Base-by-base conservation (phyloP, 2,329 filamentous ascomycete species). In the Alternaria novae-zelandiae region DNA sequence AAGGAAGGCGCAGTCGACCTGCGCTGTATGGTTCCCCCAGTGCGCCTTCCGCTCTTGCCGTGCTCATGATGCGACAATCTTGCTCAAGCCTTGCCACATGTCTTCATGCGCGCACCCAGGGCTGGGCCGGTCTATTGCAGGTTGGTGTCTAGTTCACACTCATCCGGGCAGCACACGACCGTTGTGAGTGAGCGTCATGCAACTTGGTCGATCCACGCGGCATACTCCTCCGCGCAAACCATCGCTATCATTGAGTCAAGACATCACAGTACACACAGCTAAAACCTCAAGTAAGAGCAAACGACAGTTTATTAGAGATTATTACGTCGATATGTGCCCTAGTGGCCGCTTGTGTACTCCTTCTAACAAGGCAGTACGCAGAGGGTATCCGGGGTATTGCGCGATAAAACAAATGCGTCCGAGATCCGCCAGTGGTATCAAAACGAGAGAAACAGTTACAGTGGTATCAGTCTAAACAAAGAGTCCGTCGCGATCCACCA, bases 381-480 rank as follows among this genome's bases (percentile, higher is more conserved):
- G 77, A 78, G 77, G 77, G 78, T 80, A 80, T 80, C 77, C 76
- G 71, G 77, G 78, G 77, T 79, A 79, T 80, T 78, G 62, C 72
- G 77, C 77, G 71, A 71, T 74, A 73, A 79, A 77, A 63, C 69
- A 74, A 69, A 73, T 62, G 60, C 60, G 60, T 59, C 60, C 55
- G 54, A 59, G 57, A 54, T 59, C 41, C 50, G 60, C 49, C 71
- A 72, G 67, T 79, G 78, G 76, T 79, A 80, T 77, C 77, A 79
- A 79, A 78, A 78, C 59, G 70, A 76, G 70, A 77, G 68, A 75
- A 78, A 75, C 70, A 76, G 71, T 67, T 75, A 75, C 74, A 78
- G 78, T 81, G 79, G 78, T 80, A 80, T 80, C 79, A 81, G 79
- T 80, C 79, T 81, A 79, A 78, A 78, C 74, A 78, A 77, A 73